Evolutionary conservation across 148 eudicot genomes (phyloP).

Genomic region (Diospyros lotus): DNA sequence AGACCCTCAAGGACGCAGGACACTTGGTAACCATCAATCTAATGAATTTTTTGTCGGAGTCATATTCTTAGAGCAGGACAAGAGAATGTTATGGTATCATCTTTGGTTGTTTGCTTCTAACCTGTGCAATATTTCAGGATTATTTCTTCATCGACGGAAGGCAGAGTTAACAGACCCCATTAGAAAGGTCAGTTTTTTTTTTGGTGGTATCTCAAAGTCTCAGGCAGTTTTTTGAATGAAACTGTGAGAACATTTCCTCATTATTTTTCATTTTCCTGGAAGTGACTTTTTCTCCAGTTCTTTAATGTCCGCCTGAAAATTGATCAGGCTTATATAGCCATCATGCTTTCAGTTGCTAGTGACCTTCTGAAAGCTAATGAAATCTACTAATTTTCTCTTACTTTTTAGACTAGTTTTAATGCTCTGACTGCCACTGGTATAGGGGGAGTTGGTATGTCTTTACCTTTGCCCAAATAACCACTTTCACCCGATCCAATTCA

Average conservation of each 20-base stretch:
- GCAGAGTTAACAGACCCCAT: conserved; percentile 75
- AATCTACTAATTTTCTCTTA: background rate
- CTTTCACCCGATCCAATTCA: no score
- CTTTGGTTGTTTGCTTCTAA: conserved; percentile 9
- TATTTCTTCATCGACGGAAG: conserved; percentile 96
- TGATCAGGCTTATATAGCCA: background rate
- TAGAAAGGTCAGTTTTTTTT: conserved; percentile 61
- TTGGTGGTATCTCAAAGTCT: background rate
- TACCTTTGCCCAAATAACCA: background rate
- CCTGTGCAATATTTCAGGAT: conserved; percentile 42
- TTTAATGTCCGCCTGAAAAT: background rate
- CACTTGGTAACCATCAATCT: conserved; percentile 62
- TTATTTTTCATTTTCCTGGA: background rate
- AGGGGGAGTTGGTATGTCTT: background rate
- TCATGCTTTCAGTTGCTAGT: conserved; percentile 9
- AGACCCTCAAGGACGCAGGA: conserved; percentile 98
- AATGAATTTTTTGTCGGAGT: background rate
- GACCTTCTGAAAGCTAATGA: background rate
- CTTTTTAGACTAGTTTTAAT: background rate
- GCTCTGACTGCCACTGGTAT: background rate
- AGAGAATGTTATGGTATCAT: background rate
- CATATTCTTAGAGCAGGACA: background rate
- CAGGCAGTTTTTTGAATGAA: background rate
- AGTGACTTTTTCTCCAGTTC: background rate
- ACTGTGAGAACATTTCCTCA: background rate